Evolutionary conservation across 1,139 yeast genomes (phyloP), one percentile per base, ranked within the genome.

Genomic region (Pichia sp.): DNA sequence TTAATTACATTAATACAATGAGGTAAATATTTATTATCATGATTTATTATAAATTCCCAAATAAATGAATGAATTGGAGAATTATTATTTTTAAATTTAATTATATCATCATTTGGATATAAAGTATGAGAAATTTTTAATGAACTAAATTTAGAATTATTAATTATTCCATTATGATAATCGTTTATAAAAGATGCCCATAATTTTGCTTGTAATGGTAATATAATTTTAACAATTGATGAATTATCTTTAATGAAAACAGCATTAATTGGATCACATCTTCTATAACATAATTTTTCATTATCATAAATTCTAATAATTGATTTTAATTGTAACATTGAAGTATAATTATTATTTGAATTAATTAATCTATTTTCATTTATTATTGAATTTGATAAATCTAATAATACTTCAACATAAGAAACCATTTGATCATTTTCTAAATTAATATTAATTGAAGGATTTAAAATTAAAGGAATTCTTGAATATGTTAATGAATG

Each of bases 151-250:
- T 48, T 45, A 4, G 43, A 18, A 5, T 43, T 44, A 27, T 46
- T 46, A 20, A 57, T 51, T 11, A 54, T 49, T 6, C 64, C 64
- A 43, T 60, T 60, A 30, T 55, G 49, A 38, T 50, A 52, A 40
- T 57, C 61, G 36, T 57, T 59, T 18, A 59, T 49, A 19, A 57
- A 40, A 4, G 57, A 50, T 2, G 61, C 51, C 64, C 64, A 61
- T 28, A 56, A 49, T 29, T 53, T 55, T 1, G 63, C 52, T 38
- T 56, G 57, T 29, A 61, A 46, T 1, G 64, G 63, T 23, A 61
- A 42, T 33, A 53, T 56, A 11, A 60, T 40, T 30, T 53, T 54
- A 15, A 55, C 47, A 19, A 30, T 16, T 19, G 43, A 45, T 4
- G 46, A 23, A 21, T 48, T 39, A 18, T 51, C 50, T 1, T 49